phyloP scores from a whole-genome alignment of 2,329 filamentous ascomycete species.

The Pseudogymnoascus sp. region DNA sequence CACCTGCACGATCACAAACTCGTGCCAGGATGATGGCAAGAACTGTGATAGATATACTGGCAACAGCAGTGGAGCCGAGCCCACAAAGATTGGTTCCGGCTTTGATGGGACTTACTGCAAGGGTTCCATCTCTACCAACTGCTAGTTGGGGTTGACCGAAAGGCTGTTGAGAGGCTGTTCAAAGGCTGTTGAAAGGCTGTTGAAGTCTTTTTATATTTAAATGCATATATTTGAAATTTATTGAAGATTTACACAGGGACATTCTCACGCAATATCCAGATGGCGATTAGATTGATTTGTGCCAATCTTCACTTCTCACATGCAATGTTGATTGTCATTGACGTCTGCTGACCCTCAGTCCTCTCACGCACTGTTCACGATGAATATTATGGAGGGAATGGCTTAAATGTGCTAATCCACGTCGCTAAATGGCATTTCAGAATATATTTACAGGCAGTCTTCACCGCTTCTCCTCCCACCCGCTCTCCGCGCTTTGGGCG shows the following conservation, averaged over 20 bases:
- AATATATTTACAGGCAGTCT: background rate
- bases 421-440: background rate
- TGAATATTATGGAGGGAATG: too few relatives aligned
- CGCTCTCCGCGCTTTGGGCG: background rate
- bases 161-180: too few relatives aligned
- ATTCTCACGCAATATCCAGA: too few relatives aligned
- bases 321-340: too few relatives aligned
- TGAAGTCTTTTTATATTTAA: too few relatives aligned
- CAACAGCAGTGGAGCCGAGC: conserved; percentile 31
- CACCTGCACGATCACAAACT: conserved; percentile 35
- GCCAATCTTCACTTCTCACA: too few relatives aligned
- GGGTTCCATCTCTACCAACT: conserved; percentile 16
- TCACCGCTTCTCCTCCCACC: background rate
- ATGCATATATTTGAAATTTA: too few relatives aligned
- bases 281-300: too few relatives aligned
- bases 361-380: too few relatives aligned
- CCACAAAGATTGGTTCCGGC: conserved; percentile 31
- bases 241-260: too few relatives aligned
- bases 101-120: conserved; percentile 31
- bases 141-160: background rate
- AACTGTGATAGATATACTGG: conserved; percentile 29
- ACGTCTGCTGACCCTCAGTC: too few relatives aligned
- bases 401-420: background rate
- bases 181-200: too few relatives aligned
- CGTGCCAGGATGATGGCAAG: conserved; percentile 25